These are phyloP conservation scores for Macrolepiota fuliginosa DNA, from an alignment of 768 basidiomycete species.

Conservation along the genomic window DNA sequence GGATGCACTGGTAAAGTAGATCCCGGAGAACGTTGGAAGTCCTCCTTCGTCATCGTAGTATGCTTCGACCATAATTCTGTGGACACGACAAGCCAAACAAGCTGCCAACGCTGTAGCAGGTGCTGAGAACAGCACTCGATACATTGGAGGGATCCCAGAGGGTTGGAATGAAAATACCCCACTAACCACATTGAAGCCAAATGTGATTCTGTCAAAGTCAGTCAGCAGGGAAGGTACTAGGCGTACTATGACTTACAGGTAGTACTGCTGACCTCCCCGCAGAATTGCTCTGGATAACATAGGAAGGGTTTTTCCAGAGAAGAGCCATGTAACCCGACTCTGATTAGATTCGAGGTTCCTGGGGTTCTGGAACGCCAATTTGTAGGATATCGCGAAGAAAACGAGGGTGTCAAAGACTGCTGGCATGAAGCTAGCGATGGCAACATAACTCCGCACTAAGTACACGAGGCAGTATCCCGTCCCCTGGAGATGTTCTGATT, in stretches of 20 bases:
- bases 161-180: not conserved
- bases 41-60: not conserved
- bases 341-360: conserved; percentile 9
- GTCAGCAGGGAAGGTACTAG: not conserved
- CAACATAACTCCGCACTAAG: conserved; percentile 20
- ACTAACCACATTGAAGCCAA: not conserved
- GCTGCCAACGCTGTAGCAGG: not conserved
- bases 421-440: conserved; percentile 22
- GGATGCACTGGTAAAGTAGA: not conserved
- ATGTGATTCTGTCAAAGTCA: not conserved
- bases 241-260: conserved; percentile 24
- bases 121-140: not conserved
- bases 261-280: conserved; percentile 32
- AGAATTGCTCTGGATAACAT: conserved; percentile 24
- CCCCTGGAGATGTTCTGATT: conserved; percentile 20
- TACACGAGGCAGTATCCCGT: conserved; percentile 31
- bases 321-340: conserved; percentile 13
- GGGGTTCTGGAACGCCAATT: conserved; percentile 16
- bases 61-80: not conserved
- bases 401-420: conserved; percentile 31
- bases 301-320: conserved; percentile 22
- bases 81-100: conserved; percentile 5
- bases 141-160: not conserved
- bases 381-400: conserved; percentile 33
- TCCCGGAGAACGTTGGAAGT: not conserved